Base-by-base conservation (phyloP, 2,329 filamentous ascomycete species). In the Aurifilum marmelostoma region DNA sequence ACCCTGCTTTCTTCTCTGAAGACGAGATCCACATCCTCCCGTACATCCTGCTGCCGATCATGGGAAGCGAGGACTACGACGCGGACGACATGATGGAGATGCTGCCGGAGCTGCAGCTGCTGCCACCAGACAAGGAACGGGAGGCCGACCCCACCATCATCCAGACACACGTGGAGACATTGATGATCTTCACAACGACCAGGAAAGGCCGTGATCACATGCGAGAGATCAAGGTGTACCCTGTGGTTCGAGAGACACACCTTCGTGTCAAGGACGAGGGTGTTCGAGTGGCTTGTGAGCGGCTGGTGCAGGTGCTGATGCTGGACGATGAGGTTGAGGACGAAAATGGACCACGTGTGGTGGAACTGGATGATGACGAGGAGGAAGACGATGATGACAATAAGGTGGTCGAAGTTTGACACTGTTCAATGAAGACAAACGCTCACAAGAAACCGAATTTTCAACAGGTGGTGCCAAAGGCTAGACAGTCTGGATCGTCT, bases 301-400 rank as follows among this genome's bases (percentile, higher is more conserved):
- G 96, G 68, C 77, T 98, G 65, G 96, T 99, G 61, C 93, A 99
- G 77, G 89, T 97, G 8, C 78, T 97, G 71, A 93, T 94, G 89
- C 85, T 92, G 67, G 92, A 94, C 59, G 94, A 82, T 64, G 79
- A 76, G 67, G 80, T 81, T 62, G 77, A 77, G 27, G 76, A 82
- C 63, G 78, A 82, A 69, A 83, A 85, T 67, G 77, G 78, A 73
- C 73, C 81, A 69, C 74, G 78, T 71, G 77, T 83, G 52, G 84
- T 85, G n/a, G 83, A 80, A 2, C 12, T 65, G 16, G 65, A 66
- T 47, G 85, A 87, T 50, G 82, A 84, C 39, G 85, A 87, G 4
- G 86, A 88, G 14, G 84, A 80, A 1, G 82, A 84, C 58, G 85
- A 87, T 6, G 86, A 87, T 7, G 86, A 88, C 21, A 82, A 87